Percentiles rank a stretch among this genome's conserved stretches.
Conservation (phyloP, 2,329 filamentous ascomycete species). For the Xylaria sp. region DNA sequence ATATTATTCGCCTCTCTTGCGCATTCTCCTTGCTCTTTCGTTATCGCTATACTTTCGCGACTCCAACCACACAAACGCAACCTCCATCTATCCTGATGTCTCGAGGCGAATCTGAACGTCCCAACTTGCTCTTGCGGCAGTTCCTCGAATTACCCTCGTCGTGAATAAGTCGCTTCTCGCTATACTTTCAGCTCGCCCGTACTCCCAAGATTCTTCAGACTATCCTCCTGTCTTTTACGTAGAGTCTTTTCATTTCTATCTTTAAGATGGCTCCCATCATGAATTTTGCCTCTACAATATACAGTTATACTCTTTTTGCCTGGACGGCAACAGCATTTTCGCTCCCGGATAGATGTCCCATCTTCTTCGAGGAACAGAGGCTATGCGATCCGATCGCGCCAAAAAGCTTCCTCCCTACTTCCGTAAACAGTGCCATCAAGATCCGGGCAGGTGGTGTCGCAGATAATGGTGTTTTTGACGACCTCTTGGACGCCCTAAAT, state of each 20-base stretch:
- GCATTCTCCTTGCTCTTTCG: not conserved
- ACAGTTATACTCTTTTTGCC: not conserved
- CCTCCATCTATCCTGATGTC: not conserved
- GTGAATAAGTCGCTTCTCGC: slow-evolving; percentile 1
- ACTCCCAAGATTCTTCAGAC: not conserved
- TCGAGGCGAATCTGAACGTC: not conserved
- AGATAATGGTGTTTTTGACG: slow-evolving; percentile 51
- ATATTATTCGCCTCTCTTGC: not conserved
- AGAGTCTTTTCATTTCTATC: not conserved
- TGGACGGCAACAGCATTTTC: slow-evolving; percentile 9
- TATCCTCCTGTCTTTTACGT: not conserved
- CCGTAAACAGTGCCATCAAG: slow-evolving; percentile 23
- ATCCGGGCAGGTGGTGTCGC: slow-evolving; percentile 29
- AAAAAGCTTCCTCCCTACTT: slow-evolving; percentile 41
- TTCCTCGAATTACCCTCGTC: not conserved
- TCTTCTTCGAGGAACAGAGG: slow-evolving; percentile 38
- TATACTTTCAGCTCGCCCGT: not conserved
- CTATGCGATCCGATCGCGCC: slow-evolving; percentile 43
- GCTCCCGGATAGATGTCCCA: slow-evolving; percentile 29
- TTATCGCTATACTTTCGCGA: not conserved
- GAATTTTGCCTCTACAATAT: not conserved
- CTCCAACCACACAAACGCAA: too few relatives aligned
- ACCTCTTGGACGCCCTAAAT: slow-evolving; percentile 71
- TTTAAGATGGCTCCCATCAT: not conserved
- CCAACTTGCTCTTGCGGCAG: slow-evolving; percentile 2